Conservation (phyloP, 2,329 filamentous ascomycete genomes). For the Fusarium sp. region DNA sequence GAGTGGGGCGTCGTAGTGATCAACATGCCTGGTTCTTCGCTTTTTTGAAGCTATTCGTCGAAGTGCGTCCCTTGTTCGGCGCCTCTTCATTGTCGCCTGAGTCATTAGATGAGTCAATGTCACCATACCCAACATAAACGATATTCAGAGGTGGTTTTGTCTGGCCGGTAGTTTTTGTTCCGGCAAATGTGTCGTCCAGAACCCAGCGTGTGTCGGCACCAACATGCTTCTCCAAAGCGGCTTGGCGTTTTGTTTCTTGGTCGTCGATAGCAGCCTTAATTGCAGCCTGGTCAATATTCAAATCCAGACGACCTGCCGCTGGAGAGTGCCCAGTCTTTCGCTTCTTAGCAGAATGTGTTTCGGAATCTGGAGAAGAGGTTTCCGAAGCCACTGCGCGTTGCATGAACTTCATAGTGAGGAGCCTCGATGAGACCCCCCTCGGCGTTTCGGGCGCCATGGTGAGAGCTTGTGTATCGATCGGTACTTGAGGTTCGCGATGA, state of each 20-base stretch:
- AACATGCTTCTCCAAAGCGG: conserved; percentile 73
- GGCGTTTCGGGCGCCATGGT: conserved; percentile 68
- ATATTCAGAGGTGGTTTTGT: conserved; percentile 66
- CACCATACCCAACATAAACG: conserved; percentile 70
- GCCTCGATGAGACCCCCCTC: conserved; percentile 84
- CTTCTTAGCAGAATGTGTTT: conserved; percentile 73
- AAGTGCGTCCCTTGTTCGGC: conserved; percentile 55
- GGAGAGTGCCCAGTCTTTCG: conserved; percentile 64
- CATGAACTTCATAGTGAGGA: conserved; percentile 98
- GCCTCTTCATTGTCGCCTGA: conserved; percentile 55
- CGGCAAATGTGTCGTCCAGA: conserved; percentile 65
- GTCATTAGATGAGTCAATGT: conserved; percentile 62
- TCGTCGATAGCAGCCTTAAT: conserved; percentile 75
- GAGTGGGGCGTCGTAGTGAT: neutral
- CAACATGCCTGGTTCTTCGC: conserved; percentile 50
- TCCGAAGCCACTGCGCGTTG: conserved; percentile 82
- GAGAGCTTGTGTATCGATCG: conserved; percentile 1
- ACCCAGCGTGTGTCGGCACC: conserved; percentile 84
- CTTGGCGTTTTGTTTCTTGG: conserved; percentile 76
- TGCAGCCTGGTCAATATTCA: conserved; percentile 69
- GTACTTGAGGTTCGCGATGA: conserved; percentile 5
- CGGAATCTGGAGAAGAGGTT: conserved; percentile 62
- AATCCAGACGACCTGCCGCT: conserved; percentile 56
- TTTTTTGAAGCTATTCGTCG: conserved; percentile 53
- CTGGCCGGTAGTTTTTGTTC: conserved; percentile 47